Conservation (phyloP, 2,329 filamentous ascomycete species). For the Hypocrella siamensis region DNA sequence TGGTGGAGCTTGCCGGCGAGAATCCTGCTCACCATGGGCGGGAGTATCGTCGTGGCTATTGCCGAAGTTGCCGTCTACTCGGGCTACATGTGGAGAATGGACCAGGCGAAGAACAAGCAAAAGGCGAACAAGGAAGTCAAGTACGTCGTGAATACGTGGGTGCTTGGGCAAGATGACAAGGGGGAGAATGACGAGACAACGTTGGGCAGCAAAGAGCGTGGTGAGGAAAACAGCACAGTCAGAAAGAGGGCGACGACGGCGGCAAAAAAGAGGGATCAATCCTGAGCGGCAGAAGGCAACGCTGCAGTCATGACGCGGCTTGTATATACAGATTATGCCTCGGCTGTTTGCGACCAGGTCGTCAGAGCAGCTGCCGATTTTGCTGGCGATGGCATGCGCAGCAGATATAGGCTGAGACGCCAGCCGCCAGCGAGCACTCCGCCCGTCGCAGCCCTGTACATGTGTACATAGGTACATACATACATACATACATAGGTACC, state of each 20-base stretch:
- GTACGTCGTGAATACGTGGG: constrained; percentile 58
- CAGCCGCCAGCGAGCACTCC: too few species aligned
- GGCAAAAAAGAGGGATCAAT: neutral
- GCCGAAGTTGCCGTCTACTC: constrained; percentile 67
- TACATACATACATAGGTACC: too few species aligned
- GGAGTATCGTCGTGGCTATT: constrained; percentile 52
- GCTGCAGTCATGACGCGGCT: neutral
- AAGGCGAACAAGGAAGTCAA: constrained; percentile 46
- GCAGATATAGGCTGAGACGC: too few species aligned
- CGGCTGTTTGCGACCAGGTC: too few species aligned
- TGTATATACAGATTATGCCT: too few species aligned
- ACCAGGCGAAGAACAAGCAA: constrained; percentile 50
- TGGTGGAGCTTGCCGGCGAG: constrained; percentile 62
- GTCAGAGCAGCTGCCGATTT: too few species aligned
- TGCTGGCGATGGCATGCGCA: too few species aligned
- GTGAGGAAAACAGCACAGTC: constrained; percentile 6
- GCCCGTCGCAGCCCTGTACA: too few species aligned
- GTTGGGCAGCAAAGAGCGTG: constrained; percentile 10
- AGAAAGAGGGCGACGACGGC: constrained; percentile 12
- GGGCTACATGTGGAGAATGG: constrained; percentile 57
- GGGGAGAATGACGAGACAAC: constrained; percentile 10
- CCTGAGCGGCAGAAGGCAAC: neutral
- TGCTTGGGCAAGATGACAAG: constrained; percentile 29
- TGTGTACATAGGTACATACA: too few species aligned
- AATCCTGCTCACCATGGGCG: constrained; percentile 55